phyloP scores from a whole-genome alignment of 192 early-diverging fungal genomes.

The Rhizophagus clarus region DNA sequence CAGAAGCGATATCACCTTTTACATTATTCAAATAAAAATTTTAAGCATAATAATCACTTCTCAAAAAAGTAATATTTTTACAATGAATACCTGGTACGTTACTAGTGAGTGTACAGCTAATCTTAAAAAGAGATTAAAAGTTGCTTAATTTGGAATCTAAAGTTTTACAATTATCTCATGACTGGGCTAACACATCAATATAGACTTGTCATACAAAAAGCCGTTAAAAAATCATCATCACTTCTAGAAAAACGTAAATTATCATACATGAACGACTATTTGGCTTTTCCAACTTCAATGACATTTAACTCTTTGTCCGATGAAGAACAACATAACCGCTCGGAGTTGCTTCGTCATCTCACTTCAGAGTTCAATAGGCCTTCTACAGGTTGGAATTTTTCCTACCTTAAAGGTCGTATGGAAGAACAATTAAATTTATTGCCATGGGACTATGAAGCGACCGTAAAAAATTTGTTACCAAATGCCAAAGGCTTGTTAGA shows the following conservation, averaged over 20 bases:
- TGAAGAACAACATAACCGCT: neutral
- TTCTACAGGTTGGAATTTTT: constrained; percentile 37
- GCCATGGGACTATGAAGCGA: constrained; percentile 34
- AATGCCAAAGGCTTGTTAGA: constrained; percentile 27
- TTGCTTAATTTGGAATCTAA: too few species aligned
- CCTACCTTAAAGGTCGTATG: constrained; percentile 36
- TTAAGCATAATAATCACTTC: too few species aligned
- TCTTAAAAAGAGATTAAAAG: too few species aligned
- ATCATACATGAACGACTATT: neutral
- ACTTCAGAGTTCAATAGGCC: constrained; percentile 20
- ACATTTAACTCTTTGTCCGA: neutral
- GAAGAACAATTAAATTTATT: constrained; percentile 16
- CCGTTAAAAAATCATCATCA: too few species aligned
- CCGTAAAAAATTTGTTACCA: constrained; percentile 31
- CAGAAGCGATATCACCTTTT: too few species aligned
- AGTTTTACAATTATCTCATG: too few species aligned
- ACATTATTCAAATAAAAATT: too few species aligned
- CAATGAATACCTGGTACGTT: too few species aligned
- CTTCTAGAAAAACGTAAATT: neutral
- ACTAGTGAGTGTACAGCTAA: too few species aligned
- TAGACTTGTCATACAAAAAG: too few species aligned
- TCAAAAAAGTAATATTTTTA: too few species aligned
- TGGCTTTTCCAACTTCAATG: neutral
- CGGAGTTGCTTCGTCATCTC: constrained; percentile 15
- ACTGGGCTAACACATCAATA: too few species aligned